A percentile compares a stretch with the other conserved stretches of the same genome.
phyloP scores from a whole-genome alignment of 495 filamentous ascomycete genomes.

The Daldinia bambusicola region DNA sequence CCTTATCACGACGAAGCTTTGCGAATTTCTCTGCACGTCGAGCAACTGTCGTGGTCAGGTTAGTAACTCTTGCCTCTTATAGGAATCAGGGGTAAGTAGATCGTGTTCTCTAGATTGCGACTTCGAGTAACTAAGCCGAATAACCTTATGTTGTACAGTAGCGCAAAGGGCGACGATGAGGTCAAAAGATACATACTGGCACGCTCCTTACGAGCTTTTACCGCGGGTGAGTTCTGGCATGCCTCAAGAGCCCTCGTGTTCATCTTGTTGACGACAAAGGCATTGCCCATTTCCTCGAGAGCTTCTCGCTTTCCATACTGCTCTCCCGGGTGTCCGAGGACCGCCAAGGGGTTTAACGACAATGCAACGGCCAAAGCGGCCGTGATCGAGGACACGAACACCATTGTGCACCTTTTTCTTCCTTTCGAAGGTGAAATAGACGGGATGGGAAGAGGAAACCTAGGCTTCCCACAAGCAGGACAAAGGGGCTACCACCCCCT shows the following conservation, averaged over 20 bases:
- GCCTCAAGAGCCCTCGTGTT: slow-evolving; percentile 45
- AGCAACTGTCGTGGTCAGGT: slow-evolving; percentile 29
- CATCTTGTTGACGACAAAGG: slow-evolving; percentile 44
- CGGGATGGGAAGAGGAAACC: slow-evolving; percentile 12
- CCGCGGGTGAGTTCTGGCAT: slow-evolving; percentile 44
- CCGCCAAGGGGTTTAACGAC: slow-evolving; percentile 30
- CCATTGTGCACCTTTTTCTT: slow-evolving; percentile 36
- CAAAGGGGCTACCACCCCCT: slow-evolving; percentile 20
- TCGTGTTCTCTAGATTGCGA: neutral
- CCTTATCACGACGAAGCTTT: slow-evolving; percentile 41
- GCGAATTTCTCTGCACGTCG: slow-evolving; percentile 45
- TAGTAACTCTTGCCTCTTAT: slow-evolving; percentile 2
- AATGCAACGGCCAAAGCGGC: slow-evolving; percentile 38
- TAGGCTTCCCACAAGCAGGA: neutral
- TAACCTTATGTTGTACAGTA: neutral
- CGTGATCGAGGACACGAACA: slow-evolving; percentile 38
- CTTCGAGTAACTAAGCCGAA: neutral
- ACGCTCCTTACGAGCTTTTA: slow-evolving; percentile 46
- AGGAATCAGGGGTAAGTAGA: neutral
- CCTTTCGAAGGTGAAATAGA: slow-evolving; percentile 1
- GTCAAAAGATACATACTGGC: slow-evolving; percentile 31
- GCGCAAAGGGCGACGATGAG: neutral
- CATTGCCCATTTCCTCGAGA: slow-evolving; percentile 41
- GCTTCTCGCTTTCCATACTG: slow-evolving; percentile 39
- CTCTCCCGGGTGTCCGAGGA: slow-evolving; percentile 45